phyloP scores from a whole-genome alignment of 257 asterid species.

The Nyctanthes arbortristis region DNA sequence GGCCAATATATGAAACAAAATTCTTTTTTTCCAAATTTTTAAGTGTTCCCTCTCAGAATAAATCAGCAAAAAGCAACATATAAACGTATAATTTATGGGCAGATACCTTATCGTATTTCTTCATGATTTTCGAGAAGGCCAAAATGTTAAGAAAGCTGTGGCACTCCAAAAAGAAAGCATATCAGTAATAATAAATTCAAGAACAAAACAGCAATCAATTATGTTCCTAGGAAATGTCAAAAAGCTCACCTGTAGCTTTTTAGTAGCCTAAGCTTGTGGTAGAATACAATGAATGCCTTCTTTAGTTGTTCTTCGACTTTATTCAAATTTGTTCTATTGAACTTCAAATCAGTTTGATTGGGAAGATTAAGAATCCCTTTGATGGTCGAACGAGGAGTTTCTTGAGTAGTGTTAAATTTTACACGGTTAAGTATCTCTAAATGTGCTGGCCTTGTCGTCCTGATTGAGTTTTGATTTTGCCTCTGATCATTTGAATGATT shows the following conservation, averaged over 20 bases:
- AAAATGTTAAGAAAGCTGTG: slow-evolving; percentile 51
- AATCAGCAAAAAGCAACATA: background rate
- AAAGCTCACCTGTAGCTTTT: slow-evolving; percentile 54
- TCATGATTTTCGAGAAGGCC: slow-evolving; percentile 60
- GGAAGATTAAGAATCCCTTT: slow-evolving; percentile 43
- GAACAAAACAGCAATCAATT: background rate
- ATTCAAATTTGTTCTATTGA: slow-evolving; percentile 46
- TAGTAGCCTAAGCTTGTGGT: slow-evolving; percentile 46
- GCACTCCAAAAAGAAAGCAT: slow-evolving; percentile 20
- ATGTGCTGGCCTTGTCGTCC: slow-evolving; percentile 29
- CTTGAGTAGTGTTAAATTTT: slow-evolving; percentile 34
- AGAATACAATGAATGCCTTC: slow-evolving; percentile 48
- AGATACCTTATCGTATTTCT: slow-evolving; percentile 62
- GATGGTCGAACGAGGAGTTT: slow-evolving; percentile 46
- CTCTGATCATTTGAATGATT: slow-evolving; percentile 16
- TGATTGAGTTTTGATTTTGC: slow-evolving; percentile 2
- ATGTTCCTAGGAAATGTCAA: background rate
- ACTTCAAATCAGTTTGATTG: slow-evolving; percentile 37
- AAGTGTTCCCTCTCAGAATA: background rate
- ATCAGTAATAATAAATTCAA: background rate
- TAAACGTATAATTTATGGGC: background rate
- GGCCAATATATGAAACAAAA: background rate
- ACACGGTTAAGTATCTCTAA: slow-evolving; percentile 41
- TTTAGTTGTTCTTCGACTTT: slow-evolving; percentile 44
- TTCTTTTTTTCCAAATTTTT: background rate